Evolutionary conservation across 2,329 filamentous ascomycete genomes (phyloP).

Genomic region (Ophiostoma himal-ulmi): DNA sequence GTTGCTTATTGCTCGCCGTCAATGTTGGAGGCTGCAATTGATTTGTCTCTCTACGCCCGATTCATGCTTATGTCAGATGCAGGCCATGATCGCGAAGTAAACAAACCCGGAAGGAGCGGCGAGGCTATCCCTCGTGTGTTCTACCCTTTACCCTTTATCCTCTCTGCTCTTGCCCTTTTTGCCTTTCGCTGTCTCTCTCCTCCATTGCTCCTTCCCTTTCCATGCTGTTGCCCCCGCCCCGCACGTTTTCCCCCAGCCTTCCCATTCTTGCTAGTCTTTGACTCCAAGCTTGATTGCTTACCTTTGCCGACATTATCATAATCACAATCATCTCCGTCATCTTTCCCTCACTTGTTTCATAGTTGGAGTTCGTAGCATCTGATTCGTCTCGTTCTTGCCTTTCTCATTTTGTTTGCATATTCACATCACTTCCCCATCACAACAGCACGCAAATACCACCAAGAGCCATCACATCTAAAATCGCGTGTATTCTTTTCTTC

Average conservation of each 20-base stretch:
- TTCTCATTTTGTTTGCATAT: not conserved
- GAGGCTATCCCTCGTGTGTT: not conserved
- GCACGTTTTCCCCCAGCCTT: not conserved
- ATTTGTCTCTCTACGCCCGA: not conserved
- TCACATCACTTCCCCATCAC: not conserved
- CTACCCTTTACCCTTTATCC: not conserved
- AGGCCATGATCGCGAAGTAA: conserved; percentile 25
- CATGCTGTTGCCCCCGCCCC: not conserved
- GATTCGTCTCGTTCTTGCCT: not conserved
- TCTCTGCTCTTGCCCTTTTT: conserved; percentile 8
- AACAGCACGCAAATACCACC: not conserved
- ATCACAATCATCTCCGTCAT: not conserved
- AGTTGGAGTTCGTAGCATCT: not conserved
- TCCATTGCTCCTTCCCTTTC: not conserved
- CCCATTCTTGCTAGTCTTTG: not conserved
- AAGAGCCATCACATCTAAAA: not conserved
- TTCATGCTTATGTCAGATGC: conserved; percentile 6
- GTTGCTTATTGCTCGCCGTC: not conserved
- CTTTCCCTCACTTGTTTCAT: not conserved
- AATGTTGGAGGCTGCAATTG: no score
- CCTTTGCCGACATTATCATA: not conserved
- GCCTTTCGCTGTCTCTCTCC: not conserved
- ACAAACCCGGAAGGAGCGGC: conserved; percentile 20
- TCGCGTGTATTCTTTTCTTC: conserved; percentile 1
- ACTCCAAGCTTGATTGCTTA: not conserved